Evolutionary conservation across 345 rosid genomes (phyloP), one percentile per base, ranked within the genome.

Genomic region (Psidium friedrichsthalianum): DNA sequence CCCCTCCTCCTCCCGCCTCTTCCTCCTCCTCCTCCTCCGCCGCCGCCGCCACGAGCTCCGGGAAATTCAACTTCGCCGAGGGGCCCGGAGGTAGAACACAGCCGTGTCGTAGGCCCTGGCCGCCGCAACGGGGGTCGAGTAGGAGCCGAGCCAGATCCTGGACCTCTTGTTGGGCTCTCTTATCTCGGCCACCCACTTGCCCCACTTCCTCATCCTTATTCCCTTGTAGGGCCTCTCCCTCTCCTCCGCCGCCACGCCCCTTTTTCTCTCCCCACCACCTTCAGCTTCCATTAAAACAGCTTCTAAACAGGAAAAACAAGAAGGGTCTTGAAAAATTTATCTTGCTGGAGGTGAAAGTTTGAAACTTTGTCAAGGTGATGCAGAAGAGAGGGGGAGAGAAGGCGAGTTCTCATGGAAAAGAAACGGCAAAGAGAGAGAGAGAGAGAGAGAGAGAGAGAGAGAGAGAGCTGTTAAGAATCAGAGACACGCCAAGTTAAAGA

Each of bases 171-270:
- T 97, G 0, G 99, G 99, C 89, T 97, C 99, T 53, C 99, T 88
- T 78, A 97, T 95, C 97, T 97, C 99, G 6, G 99, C 99, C 36
- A 97, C 99, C 99, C 99, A 97, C 88, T 97, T 97, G 0, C 99
- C 99, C 99, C 99, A 97, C 94, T 97, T 97, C 89, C 99, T 92
- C 99, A 97, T 97, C 96, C 99, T 94, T 87, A 97, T 97, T 81
- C 99, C 99, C 87, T 97, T 97, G 89, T 92, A 97, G 5, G 90
- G 92, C 86, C 94, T 90, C 83, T 92, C 96, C 40, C 89, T 85
- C 32, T 82, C 88, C 51, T 82, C 88, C 52, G 27, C 69, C 74
- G 56, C 87, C 84, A 83, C 76, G 54, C 61, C 82, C 82, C 84
- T 88, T 89, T 85, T 83, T 87, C 89, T 90, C 57, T 52, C 61